Base-by-base conservation (phyloP, 108 stramenopile genomes). In the Nitzschia sp. region DNA sequence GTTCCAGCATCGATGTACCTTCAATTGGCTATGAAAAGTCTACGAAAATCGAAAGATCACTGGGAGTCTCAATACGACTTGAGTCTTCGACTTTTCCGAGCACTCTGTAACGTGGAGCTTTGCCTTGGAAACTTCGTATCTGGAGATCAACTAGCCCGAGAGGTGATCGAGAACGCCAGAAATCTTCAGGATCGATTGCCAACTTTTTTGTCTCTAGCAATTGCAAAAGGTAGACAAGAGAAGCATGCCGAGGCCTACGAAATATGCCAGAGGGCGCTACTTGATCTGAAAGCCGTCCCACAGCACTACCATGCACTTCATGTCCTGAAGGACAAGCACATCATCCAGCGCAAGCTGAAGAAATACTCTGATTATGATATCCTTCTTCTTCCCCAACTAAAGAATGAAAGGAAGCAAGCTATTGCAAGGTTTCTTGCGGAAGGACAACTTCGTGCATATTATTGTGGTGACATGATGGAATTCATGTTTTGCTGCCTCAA, bases 41-140 rank as follows among this genome's bases (percentile, higher is more conserved):
- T 75, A 25, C 54, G 61, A 26, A 60, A 71, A 27, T 9, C 59
- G 19, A 27, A 45, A n/a, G 28, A 50, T 16, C 26, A 56, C 32
- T 81, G 80, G 80, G n/a, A 44, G 44, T 32, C 46, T 11, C 68
- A 81, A 27, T 81, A 81, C 47, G 61, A 81, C 28, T 45, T 81
- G 26, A 55, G 61, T 13, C 62, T 77, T 15, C 27, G 47, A 9
- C 8, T 81, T 2, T 70, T 68, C 34, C 45, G 58, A 26, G 52
- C 72, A 21, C 31, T 59, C 6, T 46, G 66, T 19, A 58, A 74
- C 31, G 63, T 58, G 5, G 73, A 77, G 27, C 41, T 73, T 19
- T 65, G 54, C 33, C 22, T 60, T 19, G 80, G 76, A 11, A 61
- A 78, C 46, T 74, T 50, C 34, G 58, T 47, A 2, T 36, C 21